Conservation (phyloP, 805 yeast species). For the Pichia manshurica region DNA sequence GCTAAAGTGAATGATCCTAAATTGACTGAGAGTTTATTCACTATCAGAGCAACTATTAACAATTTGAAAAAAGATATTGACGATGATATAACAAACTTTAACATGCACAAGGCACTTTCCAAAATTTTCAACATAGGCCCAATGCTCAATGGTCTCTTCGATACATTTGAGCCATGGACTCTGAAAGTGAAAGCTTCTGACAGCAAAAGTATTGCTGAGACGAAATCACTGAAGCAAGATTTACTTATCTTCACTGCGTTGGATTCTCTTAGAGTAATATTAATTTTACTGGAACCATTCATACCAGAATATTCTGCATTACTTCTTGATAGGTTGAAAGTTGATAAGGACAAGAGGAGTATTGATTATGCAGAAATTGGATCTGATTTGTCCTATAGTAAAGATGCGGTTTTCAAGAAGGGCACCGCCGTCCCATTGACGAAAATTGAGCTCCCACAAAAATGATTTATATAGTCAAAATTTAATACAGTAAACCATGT, state of each 20-base stretch:
- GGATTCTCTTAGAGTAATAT: constrained; percentile 62
- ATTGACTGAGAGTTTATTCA: constrained; percentile 16
- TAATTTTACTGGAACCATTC: constrained; percentile 66
- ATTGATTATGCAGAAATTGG: constrained; percentile 46
- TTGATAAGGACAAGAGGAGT: constrained; percentile 37
- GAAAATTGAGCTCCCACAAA: constrained; percentile 18
- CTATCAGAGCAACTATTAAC: constrained; percentile 32
- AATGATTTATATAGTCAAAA: background rate
- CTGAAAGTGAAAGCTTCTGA: constrained; percentile 29
- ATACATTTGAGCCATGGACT: constrained; percentile 73
- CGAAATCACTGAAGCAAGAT: constrained; percentile 35
- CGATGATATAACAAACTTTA: constrained; percentile 38
- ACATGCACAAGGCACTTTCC: constrained; percentile 50
- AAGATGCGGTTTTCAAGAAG: constrained; percentile 31
- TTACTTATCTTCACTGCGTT: constrained; percentile 57
- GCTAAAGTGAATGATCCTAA: constrained; percentile 12
- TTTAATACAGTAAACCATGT: background rate
- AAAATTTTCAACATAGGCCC: constrained; percentile 55
- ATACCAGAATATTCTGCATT: constrained; percentile 58
- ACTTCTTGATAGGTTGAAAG: constrained; percentile 61
- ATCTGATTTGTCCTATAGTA: constrained; percentile 57
- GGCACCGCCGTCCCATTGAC: constrained; percentile 30
- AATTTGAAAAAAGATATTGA: constrained; percentile 37
- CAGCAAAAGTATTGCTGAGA: background rate
- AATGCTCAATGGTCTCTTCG: constrained; percentile 61